Evolutionary conservation across 257 asterid species (phyloP).

Genomic region (Solanum bulbocastanum): DNA sequence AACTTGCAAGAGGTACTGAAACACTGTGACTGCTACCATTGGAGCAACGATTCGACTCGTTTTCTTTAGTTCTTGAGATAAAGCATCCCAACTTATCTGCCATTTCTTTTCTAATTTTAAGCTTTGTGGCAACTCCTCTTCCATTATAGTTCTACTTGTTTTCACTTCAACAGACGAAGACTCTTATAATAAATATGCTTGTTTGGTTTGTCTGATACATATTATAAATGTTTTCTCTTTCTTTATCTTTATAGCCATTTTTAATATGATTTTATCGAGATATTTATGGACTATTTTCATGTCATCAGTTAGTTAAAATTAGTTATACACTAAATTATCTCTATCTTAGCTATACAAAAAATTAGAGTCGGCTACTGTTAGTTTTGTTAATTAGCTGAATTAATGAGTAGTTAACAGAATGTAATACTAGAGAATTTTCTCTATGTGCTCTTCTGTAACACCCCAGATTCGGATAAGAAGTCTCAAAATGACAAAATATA

Average conservation of each 20-base stretch:
- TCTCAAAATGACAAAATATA: background rate
- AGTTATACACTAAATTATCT: background rate
- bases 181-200: background rate
- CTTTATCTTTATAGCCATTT: background rate
- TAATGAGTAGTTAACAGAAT: too few species aligned
- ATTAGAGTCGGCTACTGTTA: background rate
- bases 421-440: too few species aligned
- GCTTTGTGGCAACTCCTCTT: background rate
- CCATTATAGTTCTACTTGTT: background rate
- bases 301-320: background rate
- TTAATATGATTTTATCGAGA: too few species aligned
- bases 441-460: too few species aligned
- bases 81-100: background rate
- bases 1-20: slow-evolving; percentile 33
- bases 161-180: background rate
- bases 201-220: background rate
- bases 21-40: slow-evolving; percentile 33
- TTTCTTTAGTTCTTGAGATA: slow-evolving; percentile 25
- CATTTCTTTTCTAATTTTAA: slow-evolving; percentile 2
- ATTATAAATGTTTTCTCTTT: background rate
- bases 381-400: too few species aligned
- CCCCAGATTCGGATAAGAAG: background rate
- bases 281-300: background rate
- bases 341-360: background rate
- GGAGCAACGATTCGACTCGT: slow-evolving; percentile 33